Evolutionary conservation across 2,329 filamentous ascomycete genomes (phyloP).

Genomic region (Penicillium sp.): DNA sequence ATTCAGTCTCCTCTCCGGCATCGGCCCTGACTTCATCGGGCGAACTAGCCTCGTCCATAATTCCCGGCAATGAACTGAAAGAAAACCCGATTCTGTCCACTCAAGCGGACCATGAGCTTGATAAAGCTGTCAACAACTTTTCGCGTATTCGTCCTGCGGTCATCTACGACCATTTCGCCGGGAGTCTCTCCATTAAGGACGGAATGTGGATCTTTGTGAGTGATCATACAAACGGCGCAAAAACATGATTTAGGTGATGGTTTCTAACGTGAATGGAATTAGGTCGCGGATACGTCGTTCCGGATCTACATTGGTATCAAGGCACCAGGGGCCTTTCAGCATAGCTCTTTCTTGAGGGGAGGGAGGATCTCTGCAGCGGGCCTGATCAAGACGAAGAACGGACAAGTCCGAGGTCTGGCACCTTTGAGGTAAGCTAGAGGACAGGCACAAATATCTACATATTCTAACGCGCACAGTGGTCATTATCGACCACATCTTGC

Average conservation of each 20-base stretch:
- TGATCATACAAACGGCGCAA: not conserved
- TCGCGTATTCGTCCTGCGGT: conserved; percentile 73
- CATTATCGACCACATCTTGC: conserved; percentile 84
- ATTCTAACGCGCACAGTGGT: conserved; percentile 62
- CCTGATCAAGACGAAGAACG: conserved; percentile 82
- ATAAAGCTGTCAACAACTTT: conserved; percentile 65
- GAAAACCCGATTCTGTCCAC: conserved; percentile 63
- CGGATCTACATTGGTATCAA: conserved; percentile 87
- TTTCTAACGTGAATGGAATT: not conserved
- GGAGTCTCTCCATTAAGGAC: conserved; percentile 75
- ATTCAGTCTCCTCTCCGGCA: conserved; percentile 15
- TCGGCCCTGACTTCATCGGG: conserved; percentile 20
- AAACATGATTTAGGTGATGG: too few species aligned
- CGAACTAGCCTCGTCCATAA: conserved; percentile 31
- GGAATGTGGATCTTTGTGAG: conserved; percentile 90
- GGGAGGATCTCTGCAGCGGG: conserved; percentile 82
- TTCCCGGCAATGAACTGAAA: conserved; percentile 17
- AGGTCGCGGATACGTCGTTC: conserved; percentile 75
- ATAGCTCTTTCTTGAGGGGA: conserved; percentile 87
- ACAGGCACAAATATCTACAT: not conserved
- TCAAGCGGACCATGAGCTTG: conserved; percentile 66
- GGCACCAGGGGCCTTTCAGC: conserved; percentile 84
- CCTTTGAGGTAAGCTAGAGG: conserved; percentile 53
- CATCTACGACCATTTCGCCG: conserved; percentile 77
- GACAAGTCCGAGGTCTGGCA: conserved; percentile 74